Conservation (phyloP, 352 stramenopile species). For the Phytophthora idaei region DNA sequence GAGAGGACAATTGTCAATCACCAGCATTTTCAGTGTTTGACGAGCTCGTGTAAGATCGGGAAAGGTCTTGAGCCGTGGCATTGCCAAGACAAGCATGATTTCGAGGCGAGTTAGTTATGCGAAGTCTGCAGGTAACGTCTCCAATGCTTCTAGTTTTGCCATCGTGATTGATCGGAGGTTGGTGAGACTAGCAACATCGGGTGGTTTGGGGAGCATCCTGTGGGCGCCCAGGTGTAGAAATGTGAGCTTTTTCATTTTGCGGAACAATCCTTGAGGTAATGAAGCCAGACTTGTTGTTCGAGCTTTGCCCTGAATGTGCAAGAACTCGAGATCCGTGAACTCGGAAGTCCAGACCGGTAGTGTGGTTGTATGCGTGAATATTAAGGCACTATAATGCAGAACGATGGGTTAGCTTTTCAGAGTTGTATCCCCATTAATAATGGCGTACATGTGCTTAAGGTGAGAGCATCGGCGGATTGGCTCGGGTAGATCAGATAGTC, state of each 20-base stretch:
- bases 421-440: not conserved
- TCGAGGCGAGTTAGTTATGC: conserved; percentile 28
- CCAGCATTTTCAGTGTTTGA: conserved; percentile 17
- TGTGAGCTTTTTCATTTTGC: conserved; percentile 33
- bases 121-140: conserved; percentile 26
- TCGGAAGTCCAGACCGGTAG: conserved; percentile 36
- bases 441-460: conserved; percentile 45
- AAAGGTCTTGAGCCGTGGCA: conserved; percentile 23
- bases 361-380: conserved; percentile 35
- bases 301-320: conserved; percentile 46
- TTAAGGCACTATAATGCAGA: conserved; percentile 24
- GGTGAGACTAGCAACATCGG: conserved; percentile 25
- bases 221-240: conserved; percentile 43
- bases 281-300: conserved; percentile 15
- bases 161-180: conserved; percentile 40
- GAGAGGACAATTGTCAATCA: conserved; percentile 16
- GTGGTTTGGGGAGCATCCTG: conserved; percentile 18
- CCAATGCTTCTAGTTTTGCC: conserved; percentile 21
- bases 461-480: conserved; percentile 30
- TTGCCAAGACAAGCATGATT: conserved; percentile 23
- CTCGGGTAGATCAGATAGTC: conserved; percentile 24
- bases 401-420: not conserved
- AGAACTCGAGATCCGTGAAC: conserved; percentile 40
- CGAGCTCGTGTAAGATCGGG: conserved; percentile 28
- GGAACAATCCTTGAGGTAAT: conserved; percentile 35